Conservation (phyloP, 352 stramenopile genomes). For the Phytophthora sp. region DNA sequence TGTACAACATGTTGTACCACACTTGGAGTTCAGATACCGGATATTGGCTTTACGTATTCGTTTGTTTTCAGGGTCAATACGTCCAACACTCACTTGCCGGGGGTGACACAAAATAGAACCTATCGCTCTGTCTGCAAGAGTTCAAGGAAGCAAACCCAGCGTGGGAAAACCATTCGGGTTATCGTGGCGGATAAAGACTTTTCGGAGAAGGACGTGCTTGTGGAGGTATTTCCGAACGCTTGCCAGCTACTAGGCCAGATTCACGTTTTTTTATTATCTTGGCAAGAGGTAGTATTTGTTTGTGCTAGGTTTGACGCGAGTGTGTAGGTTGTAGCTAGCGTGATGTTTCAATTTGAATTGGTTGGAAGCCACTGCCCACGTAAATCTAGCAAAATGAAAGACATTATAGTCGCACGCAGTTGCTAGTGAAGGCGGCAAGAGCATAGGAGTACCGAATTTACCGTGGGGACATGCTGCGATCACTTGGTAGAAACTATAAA, state of each 20-base stretch:
- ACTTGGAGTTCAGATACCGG: too few species aligned
- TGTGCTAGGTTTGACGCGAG: neutral
- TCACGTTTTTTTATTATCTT: slow-evolving; percentile 16
- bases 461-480: neutral
- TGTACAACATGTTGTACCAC: too few species aligned
- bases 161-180: slow-evolving; percentile 12
- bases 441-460: neutral
- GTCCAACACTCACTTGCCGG: slow-evolving; percentile 9
- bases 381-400: neutral
- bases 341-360: slow-evolving; percentile 2
- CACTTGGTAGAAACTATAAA: slow-evolving; percentile 1
- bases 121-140: neutral
- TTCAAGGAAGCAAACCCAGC: neutral
- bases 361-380: slow-evolving; percentile 1
- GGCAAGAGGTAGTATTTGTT: slow-evolving; percentile 4
- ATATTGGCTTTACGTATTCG: neutral
- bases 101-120: neutral
- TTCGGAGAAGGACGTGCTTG: slow-evolving; percentile 15
- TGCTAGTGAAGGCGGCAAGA: slow-evolving; percentile 11
- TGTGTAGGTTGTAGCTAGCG: too few species aligned
- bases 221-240: slow-evolving; percentile 8
- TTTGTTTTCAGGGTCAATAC: slow-evolving; percentile 8
- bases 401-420: neutral
- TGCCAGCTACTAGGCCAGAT: slow-evolving; percentile 15
- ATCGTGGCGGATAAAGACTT: slow-evolving; percentile 23